phyloP scores from a whole-genome alignment of 768 basidiomycete species.

The Lanmaoa pseudosensibilis region DNA sequence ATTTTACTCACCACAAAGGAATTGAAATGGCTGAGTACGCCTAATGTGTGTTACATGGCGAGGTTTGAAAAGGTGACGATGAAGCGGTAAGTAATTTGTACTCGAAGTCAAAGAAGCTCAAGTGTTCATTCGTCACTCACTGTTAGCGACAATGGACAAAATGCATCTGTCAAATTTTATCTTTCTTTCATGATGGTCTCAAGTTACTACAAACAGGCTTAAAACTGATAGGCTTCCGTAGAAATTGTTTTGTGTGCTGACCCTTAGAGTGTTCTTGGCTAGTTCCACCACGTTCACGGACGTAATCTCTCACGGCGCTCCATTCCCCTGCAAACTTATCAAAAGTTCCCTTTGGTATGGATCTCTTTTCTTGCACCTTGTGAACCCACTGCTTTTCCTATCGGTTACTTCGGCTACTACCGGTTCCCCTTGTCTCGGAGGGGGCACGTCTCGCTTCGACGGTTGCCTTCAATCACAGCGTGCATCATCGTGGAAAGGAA shows the following conservation, averaged over 20 bases:
- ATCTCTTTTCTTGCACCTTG: background rate
- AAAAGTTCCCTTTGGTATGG: background rate
- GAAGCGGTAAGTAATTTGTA: background rate
- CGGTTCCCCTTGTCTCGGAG: background rate
- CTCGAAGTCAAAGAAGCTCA: background rate
- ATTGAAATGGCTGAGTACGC: slow-evolving; percentile 50
- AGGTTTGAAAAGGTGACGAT: slow-evolving; percentile 26
- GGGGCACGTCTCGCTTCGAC: background rate
- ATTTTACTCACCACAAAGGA: slow-evolving; percentile 74
- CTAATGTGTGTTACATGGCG: slow-evolving; percentile 60
- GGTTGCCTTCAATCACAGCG: background rate
- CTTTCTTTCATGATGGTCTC: background rate
- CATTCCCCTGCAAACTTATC: background rate
- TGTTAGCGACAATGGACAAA: background rate
- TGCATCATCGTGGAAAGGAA: slow-evolving; percentile 13
- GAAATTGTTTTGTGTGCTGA: background rate
- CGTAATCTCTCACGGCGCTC: background rate
- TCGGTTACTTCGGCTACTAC: background rate
- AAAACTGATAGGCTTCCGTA: background rate
- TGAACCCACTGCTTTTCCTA: background rate
- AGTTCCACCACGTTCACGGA: background rate
- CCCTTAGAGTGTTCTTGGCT: background rate
- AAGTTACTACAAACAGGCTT: background rate
- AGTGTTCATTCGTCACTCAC: background rate
- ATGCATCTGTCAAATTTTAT: background rate